phyloP scores from a whole-genome alignment of 768 basidiomycete genomes.

The Lentinula raphanica region DNA sequence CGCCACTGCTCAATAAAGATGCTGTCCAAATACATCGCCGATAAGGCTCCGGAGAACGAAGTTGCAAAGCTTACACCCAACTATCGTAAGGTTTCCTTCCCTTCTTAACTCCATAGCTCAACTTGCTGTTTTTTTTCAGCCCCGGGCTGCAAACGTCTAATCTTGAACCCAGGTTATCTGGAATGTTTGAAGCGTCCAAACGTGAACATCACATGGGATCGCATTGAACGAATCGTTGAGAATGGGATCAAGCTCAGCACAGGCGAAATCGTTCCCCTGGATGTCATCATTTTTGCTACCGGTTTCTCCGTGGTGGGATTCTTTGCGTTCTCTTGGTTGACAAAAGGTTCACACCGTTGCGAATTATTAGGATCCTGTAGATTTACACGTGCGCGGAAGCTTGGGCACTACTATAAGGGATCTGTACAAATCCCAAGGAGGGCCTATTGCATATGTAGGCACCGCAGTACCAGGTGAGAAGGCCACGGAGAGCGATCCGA shows the following conservation, averaged over 20 bases:
- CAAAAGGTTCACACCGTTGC: background rate
- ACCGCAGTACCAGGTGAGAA: conserved; percentile 32
- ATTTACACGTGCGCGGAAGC: conserved; percentile 37
- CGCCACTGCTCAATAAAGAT: conserved; percentile 22
- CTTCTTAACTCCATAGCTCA: conserved; percentile 34
- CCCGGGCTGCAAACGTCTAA: conserved; percentile 62
- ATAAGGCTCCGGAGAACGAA: conserved; percentile 44
- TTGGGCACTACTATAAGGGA: conserved; percentile 36
- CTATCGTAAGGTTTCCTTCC: conserved; percentile 22
- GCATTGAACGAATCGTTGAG: conserved; percentile 42
- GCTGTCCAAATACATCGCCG: conserved; percentile 41
- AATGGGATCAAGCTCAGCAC: conserved; percentile 46
- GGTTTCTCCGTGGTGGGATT: conserved; percentile 44
- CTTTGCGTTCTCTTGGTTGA: background rate
- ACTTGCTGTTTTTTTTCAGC: no score
- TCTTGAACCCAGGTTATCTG: conserved; percentile 57
- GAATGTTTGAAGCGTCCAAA: conserved; percentile 47
- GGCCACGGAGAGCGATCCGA: background rate
- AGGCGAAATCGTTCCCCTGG: conserved; percentile 44
- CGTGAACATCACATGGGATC: conserved; percentile 44
- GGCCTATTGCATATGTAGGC: conserved; percentile 50
- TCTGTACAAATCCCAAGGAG: conserved; percentile 44
- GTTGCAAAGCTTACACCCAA: conserved; percentile 42
- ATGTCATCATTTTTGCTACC: conserved; percentile 55
- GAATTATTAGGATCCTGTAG: conserved; percentile 30